Evolutionary conservation across 1,284 basidiomycete species (phyloP).

Genomic region (Boletus albobrunnescens): DNA sequence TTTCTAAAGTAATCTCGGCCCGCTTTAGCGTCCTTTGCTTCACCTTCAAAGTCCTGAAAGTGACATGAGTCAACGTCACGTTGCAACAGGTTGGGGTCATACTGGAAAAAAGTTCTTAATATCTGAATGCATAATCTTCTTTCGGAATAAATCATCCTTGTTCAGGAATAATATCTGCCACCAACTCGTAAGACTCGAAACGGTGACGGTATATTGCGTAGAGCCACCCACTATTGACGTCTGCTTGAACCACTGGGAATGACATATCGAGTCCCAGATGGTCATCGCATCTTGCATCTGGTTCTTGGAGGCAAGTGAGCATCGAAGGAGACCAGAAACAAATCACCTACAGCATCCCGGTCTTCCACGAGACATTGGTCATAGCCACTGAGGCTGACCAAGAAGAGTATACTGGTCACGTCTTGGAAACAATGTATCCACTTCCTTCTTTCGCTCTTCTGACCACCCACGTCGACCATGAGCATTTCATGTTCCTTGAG

Average conservation of each 20-base stretch:
- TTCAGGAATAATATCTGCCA: slow-evolving; percentile 86
- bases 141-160: slow-evolving; percentile 85
- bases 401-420: slow-evolving; percentile 83
- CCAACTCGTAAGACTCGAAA: slow-evolving; percentile 9
- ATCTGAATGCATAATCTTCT: slow-evolving; percentile 77
- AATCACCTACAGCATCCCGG: slow-evolving; percentile 70
- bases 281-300: slow-evolving; percentile 97
- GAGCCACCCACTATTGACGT: slow-evolving; percentile 69
- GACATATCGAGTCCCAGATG: slow-evolving; percentile 92
- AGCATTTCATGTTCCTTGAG: slow-evolving; percentile 72
- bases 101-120: slow-evolving; percentile 86
- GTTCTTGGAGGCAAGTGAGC: slow-evolving; percentile 51
- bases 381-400: slow-evolving; percentile 84
- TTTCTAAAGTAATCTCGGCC: slow-evolving; percentile 90
- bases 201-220: neutral
- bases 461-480: slow-evolving; percentile 90
- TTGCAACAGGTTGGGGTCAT: slow-evolving; percentile 25
- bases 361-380: slow-evolving; percentile 94
- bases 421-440: slow-evolving; percentile 88
- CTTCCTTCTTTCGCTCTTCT: slow-evolving; percentile 85
- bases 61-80: neutral
- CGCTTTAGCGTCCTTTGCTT: slow-evolving; percentile 60
- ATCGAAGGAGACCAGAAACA: neutral
- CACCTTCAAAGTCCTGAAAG: slow-evolving; percentile 71
- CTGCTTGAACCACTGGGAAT: slow-evolving; percentile 89